phyloP scores from a whole-genome alignment of 164 flowering plant genomes.

The Aristolochia californica region DNA sequence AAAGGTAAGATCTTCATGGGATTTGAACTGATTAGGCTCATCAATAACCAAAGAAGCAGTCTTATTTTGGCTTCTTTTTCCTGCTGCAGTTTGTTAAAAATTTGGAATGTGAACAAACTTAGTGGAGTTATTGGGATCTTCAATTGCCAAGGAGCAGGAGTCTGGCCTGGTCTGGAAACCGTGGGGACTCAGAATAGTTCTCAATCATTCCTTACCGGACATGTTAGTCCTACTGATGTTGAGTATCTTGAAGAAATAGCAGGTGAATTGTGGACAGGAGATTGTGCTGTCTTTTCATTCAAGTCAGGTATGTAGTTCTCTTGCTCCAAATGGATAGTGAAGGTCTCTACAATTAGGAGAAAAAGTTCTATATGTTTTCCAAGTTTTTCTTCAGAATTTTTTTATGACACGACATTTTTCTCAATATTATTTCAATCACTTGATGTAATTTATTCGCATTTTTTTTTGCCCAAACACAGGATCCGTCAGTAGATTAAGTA shows the following conservation, averaged over 20 bases:
- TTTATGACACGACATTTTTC: not conserved
- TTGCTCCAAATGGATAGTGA: too few relatives aligned
- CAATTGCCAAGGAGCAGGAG: slow-evolving; percentile 71
- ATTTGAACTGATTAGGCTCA: not conserved
- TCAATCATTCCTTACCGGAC: slow-evolving; percentile 21
- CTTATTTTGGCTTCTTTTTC: not conserved
- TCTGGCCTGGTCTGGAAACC: slow-evolving; percentile 39
- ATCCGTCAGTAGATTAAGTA: slow-evolving; percentile 22
- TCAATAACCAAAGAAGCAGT: not conserved
- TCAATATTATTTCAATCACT: not conserved
- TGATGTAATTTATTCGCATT: not conserved
- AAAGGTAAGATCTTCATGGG: slow-evolving; percentile 21
- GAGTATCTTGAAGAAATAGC: slow-evolving; percentile 45
- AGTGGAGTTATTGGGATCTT: slow-evolving; percentile 57
- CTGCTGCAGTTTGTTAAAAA: slow-evolving; percentile 42
- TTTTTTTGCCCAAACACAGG: slow-evolving; percentile 18
- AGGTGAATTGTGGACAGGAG: slow-evolving; percentile 37
- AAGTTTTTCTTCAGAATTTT: too few relatives aligned
- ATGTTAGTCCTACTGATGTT: slow-evolving; percentile 42
- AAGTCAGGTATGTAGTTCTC: slow-evolving; percentile 21
- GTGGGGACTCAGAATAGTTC: slow-evolving; percentile 8
- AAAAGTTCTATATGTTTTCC: not conserved
- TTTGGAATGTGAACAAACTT: slow-evolving; percentile 58
- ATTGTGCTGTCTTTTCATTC: slow-evolving; percentile 46
- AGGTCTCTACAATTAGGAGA: too few relatives aligned